Percentiles rank a stretch among this genome's conserved stretches.
Evolutionary conservation across 768 basidiomycete species (phyloP).

Genomic region (Suillus brevipes): DNA sequence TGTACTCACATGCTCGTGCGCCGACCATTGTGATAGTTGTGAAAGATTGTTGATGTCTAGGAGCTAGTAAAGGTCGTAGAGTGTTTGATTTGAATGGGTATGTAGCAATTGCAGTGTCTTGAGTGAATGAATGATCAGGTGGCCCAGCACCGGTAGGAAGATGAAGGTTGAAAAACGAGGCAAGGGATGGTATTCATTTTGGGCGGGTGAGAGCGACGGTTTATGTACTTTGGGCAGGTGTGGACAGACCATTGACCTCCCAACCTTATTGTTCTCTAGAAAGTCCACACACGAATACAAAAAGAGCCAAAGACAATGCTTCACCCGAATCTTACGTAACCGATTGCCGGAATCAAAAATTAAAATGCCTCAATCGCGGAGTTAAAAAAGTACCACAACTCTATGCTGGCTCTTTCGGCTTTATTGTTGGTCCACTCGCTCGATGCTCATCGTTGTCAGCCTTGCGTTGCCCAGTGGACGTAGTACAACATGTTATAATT

Average conservation of each 20-base stretch:
- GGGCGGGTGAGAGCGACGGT: not conserved
- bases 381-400: constrained; percentile 6
- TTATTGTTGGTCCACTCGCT: not conserved
- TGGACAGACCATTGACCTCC: constrained; percentile 16
- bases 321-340: constrained; percentile 7
- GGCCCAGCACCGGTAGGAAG: constrained; percentile 32
- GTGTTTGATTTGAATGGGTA: constrained; percentile 5
- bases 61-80: not conserved
- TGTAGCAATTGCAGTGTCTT: constrained; percentile 14
- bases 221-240: constrained; percentile 24
- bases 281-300: constrained; percentile 9
- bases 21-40: constrained; percentile 23
- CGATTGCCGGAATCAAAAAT: constrained; percentile 10
- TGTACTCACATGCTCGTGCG: constrained; percentile 46
- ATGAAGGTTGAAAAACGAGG: constrained; percentile 9
- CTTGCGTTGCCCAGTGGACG: constrained; percentile 1
- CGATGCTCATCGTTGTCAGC: not conserved
- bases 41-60: not conserved
- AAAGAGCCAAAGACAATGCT: constrained; percentile 14
- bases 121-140: constrained; percentile 22
- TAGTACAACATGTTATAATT: not conserved
- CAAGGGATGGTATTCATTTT: constrained; percentile 11
- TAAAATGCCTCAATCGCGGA: constrained; percentile 8
- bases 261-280: constrained; percentile 33
- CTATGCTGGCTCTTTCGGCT: not conserved